These are phyloP conservation scores for Pyrrhoderma noxium DNA, from an alignment of 1,284 basidiomycete genomes.

Conservation along the genomic window DNA sequence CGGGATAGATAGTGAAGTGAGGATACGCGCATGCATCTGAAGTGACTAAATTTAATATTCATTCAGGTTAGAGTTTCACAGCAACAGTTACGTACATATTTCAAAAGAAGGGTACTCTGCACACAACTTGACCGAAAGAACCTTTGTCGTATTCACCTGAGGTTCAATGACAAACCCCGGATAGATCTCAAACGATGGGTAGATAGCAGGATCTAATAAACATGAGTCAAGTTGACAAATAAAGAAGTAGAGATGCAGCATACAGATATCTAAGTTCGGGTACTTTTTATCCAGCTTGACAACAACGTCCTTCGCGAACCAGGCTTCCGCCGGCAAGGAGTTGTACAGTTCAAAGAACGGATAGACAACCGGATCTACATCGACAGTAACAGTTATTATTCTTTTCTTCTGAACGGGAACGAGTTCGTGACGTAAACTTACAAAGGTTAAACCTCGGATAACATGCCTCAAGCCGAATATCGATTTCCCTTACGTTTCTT, in stretches of 20 bases:
- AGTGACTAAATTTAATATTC: not conserved
- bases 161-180: slow-evolving; percentile 11
- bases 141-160: slow-evolving; percentile 4
- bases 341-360: slow-evolving; percentile 27
- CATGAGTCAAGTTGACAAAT: not conserved
- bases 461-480: not conserved
- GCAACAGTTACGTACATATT: slow-evolving; percentile 7
- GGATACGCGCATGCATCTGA: slow-evolving; percentile 17
- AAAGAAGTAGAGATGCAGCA: not conserved
- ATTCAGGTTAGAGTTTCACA: not conserved
- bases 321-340: not conserved
- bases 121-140: slow-evolving; percentile 9
- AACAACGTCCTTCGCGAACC: not conserved
- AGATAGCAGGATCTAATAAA: slow-evolving; percentile 22
- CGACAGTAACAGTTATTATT: not conserved
- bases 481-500: not conserved
- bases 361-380: slow-evolving; percentile 20
- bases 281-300: slow-evolving; percentile 10
- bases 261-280: slow-evolving; percentile 14
- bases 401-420: no score
- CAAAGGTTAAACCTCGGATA: slow-evolving; percentile 18
- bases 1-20: slow-evolving; percentile 20
- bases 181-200: slow-evolving; percentile 20
- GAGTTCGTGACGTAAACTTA: not conserved
- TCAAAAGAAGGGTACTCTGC: slow-evolving; percentile 9